phyloP scores from a whole-genome alignment of 1,139 yeast species.

The Lodderomyces oxycetoniae region DNA sequence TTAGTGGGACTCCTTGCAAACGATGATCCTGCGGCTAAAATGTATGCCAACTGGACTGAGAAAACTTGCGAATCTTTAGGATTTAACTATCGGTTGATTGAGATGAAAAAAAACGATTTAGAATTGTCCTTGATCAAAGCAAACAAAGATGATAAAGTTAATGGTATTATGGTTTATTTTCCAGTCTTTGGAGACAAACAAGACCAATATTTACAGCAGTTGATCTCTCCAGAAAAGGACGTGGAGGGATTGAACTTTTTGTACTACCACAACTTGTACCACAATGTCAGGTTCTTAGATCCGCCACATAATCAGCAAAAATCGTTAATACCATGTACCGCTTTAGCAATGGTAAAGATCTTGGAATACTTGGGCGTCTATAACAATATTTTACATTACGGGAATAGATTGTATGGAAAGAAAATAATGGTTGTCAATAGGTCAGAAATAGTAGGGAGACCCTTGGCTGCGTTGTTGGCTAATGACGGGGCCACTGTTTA shows the following conservation, averaged over 20 bases:
- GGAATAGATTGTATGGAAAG: slow-evolving; percentile 89
- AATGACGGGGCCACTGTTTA: slow-evolving; percentile 97
- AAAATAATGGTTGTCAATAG: slow-evolving; percentile 87
- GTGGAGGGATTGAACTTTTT: slow-evolving; percentile 92
- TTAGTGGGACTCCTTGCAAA: slow-evolving; percentile 91
- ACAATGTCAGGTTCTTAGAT: slow-evolving; percentile 81
- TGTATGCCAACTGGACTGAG: slow-evolving; percentile 95
- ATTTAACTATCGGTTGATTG: slow-evolving; percentile 72
- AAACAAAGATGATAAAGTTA: slow-evolving; percentile 67
- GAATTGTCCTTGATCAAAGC: slow-evolving; percentile 83
- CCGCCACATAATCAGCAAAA: slow-evolving; percentile 61
- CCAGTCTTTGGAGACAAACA: slow-evolving; percentile 95
- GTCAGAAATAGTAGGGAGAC: slow-evolving; percentile 95
- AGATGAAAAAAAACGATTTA: slow-evolving; percentile 71
- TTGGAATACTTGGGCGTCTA: slow-evolving; percentile 86
- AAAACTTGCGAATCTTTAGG: slow-evolving; percentile 86
- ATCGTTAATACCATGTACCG: slow-evolving; percentile 93
- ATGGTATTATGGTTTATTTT: slow-evolving; percentile 97
- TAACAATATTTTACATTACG: slow-evolving; percentile 75
- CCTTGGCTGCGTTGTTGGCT: slow-evolving; percentile 90
- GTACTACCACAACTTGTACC: slow-evolving; percentile 91
- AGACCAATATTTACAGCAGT: slow-evolving; percentile 92
- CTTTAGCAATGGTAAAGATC: slow-evolving; percentile 89
- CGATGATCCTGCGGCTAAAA: slow-evolving; percentile 87
- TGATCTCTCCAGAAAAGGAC: slow-evolving; percentile 80